These are phyloP conservation scores for Pseudogymnoascus sp. DNA, from an alignment of 2,329 filamentous ascomycete genomes.

Conservation along the genomic window DNA sequence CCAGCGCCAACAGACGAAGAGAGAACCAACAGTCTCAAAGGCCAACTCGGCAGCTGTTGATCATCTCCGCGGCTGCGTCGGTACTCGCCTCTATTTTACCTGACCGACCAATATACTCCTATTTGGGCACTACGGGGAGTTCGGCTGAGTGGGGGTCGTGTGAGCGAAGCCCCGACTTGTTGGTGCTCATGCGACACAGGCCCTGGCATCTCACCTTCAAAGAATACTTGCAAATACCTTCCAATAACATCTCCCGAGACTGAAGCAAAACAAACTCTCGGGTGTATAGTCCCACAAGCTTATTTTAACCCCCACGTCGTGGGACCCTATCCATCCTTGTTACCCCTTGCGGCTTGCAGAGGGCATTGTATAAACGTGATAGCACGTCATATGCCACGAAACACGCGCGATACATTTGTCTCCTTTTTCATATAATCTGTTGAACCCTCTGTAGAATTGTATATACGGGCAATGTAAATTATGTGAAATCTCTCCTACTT, in stretches of 20 bases:
- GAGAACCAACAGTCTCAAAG: background rate
- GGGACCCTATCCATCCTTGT: background rate
- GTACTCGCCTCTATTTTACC: background rate
- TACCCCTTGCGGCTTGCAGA: background rate
- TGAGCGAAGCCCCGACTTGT: background rate
- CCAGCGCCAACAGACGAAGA: background rate
- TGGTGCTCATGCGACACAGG: background rate
- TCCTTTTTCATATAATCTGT: background rate
- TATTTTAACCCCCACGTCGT: background rate
- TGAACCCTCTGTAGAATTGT: background rate
- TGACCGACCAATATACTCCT: too few species aligned
- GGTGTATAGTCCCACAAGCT: background rate
- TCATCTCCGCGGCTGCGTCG: background rate
- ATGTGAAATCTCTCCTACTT: slow-evolving; percentile 2
- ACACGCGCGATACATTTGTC: background rate
- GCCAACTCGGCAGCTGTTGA: background rate
- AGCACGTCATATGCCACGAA: slow-evolving; percentile 1
- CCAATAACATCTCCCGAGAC: background rate
- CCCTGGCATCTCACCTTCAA: background rate
- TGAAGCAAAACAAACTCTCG: background rate
- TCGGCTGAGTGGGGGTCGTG: slow-evolving; percentile 1
- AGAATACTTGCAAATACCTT: background rate
- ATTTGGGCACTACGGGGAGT: background rate
- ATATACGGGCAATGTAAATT: background rate
- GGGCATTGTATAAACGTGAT: background rate